Evolutionary conservation across 805 yeast species (phyloP).

Genomic region (Maudiozyma turicensis): DNA sequence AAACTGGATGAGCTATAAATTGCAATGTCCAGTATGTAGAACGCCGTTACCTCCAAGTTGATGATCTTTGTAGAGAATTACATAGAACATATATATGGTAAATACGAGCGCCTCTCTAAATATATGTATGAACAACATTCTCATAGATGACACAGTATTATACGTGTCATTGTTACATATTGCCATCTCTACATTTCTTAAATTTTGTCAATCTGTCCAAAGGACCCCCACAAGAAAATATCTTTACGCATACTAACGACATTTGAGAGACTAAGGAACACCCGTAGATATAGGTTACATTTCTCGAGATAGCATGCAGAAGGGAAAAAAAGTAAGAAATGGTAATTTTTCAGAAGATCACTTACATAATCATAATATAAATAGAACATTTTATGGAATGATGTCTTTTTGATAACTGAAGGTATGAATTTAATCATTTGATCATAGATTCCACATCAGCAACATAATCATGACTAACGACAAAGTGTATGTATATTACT

Average conservation of each 20-base stretch:
- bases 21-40: conserved; percentile 93
- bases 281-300: background rate
- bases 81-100: background rate
- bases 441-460: no score
- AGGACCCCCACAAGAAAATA: background rate
- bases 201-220: background rate
- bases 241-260: background rate
- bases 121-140: background rate
- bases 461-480: background rate
- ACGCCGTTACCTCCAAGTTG: conserved; percentile 62
- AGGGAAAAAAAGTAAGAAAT: background rate
- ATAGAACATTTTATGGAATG: background rate
- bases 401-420: background rate
- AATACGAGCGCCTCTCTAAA: background rate
- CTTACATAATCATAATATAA: background rate
- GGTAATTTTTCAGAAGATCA: background rate
- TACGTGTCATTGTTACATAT: no score
- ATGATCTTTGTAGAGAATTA: background rate
- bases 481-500: background rate
- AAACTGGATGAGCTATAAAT: conserved; percentile 84
- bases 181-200: background rate
- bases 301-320: background rate
- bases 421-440: no score
- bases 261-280: background rate
- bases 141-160: background rate